These are phyloP conservation scores for Penicillium brasilianum DNA, from an alignment of 2,329 filamentous ascomycete species.

Conservation along the genomic window DNA sequence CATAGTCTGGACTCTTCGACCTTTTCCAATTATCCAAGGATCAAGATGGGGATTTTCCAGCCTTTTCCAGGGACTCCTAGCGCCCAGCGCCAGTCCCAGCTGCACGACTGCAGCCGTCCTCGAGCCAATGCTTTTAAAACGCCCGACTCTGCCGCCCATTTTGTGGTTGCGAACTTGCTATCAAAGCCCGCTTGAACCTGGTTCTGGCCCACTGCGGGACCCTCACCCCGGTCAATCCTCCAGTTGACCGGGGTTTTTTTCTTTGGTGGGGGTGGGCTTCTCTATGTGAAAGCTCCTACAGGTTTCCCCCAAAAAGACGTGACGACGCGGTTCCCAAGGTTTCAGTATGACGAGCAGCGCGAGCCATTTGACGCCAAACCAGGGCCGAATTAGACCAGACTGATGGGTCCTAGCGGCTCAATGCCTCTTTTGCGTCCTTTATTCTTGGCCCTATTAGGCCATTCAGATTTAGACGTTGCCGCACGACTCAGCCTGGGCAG, in stretches of 20 bases:
- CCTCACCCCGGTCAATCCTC: not conserved
- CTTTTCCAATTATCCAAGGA: not conserved
- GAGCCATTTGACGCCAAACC: constrained; percentile 10
- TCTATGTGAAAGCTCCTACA: not conserved
- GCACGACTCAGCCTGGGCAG: constrained; percentile 5
- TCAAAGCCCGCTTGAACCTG: not conserved
- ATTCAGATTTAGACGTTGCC: constrained; percentile 1
- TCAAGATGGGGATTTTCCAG: not conserved
- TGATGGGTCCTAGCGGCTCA: not conserved
- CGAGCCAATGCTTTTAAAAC: not conserved
- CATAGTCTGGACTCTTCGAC: not conserved
- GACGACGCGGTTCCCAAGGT: not conserved
- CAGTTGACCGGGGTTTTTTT: not conserved
- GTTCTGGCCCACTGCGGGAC: constrained; percentile 1
- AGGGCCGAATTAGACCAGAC: not conserved
- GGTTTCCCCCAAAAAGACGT: constrained; percentile 10
- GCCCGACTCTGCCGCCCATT: constrained; percentile 1
- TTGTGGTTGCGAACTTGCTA: not conserved
- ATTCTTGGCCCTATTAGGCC: not conserved
- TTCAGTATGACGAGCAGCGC: constrained; percentile 1
- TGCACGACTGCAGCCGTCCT: not conserved
- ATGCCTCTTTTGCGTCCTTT: not conserved
- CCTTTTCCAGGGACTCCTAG: not conserved
- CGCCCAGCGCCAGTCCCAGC: not conserved
- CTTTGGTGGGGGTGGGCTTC: not conserved